These are phyloP conservation scores for Choanephora cucurbitarum DNA, from an alignment of 371 early-diverging fungal genomes.

Conservation along the genomic window DNA sequence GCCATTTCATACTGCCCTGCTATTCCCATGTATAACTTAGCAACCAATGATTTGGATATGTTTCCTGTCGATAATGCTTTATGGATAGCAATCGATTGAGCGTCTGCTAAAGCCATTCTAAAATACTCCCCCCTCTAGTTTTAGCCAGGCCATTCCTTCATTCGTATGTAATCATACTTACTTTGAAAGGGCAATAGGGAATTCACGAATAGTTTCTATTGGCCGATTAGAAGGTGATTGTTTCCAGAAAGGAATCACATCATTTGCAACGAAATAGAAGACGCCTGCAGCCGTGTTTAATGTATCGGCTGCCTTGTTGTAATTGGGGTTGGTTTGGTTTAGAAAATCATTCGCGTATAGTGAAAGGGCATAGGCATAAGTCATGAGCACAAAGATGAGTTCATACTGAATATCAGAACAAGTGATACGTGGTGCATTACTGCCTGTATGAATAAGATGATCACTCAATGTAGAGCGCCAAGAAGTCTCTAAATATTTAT, in stretches of 20 bases:
- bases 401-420: constrained; percentile 61
- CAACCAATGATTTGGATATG: constrained; percentile 57
- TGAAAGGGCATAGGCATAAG: constrained; percentile 56
- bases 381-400: constrained; percentile 60
- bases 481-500: constrained; percentile 56
- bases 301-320: constrained; percentile 55
- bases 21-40: constrained; percentile 64
- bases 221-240: constrained; percentile 36
- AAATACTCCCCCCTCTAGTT: not conserved
- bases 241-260: constrained; percentile 56
- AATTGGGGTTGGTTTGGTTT: constrained; percentile 15
- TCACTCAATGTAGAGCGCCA: constrained; percentile 65
- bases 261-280: constrained; percentile 56
- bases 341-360: constrained; percentile 38
- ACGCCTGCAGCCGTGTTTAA: constrained; percentile 61
- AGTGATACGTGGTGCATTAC: constrained; percentile 60
- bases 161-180: no score
- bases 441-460: constrained; percentile 53
- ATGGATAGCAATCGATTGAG: constrained; percentile 53
- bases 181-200: constrained; percentile 55
- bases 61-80: constrained; percentile 44
- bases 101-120: constrained; percentile 55
- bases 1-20: constrained; percentile 67
- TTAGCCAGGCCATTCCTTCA: no score
- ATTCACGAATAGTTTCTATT: constrained; percentile 48